Conservation (phyloP, 2,329 filamentous ascomycete species). For the Juglanconis sp. region DNA sequence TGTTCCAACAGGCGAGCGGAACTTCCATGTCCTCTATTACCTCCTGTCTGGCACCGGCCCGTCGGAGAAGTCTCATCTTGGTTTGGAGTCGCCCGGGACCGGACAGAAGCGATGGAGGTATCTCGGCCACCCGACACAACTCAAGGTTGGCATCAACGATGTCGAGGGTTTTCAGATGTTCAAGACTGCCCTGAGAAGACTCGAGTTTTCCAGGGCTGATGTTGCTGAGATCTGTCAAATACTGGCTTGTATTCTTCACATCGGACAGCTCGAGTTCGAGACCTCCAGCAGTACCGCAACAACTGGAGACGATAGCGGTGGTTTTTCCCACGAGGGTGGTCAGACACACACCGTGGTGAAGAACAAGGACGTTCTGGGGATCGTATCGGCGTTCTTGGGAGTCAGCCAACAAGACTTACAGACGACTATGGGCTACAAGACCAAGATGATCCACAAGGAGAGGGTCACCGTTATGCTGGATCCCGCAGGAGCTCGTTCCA, state of each 20-base stretch:
- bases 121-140: slow-evolving; percentile 89
- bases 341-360: slow-evolving; percentile 82
- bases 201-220: slow-evolving; percentile 89
- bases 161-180: slow-evolving; percentile 94
- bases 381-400: slow-evolving; percentile 92
- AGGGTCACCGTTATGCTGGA: slow-evolving; percentile 99
- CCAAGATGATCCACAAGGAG: slow-evolving; percentile 92
- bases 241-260: slow-evolving; percentile 89
- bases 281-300: slow-evolving; percentile 75
- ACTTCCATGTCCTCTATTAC: slow-evolving; percentile 96
- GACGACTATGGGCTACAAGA: slow-evolving; percentile 88
- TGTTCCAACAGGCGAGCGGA: slow-evolving; percentile 92
- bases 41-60: slow-evolving; percentile 86
- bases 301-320: slow-evolving; percentile 85
- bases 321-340: slow-evolving; percentile 91
- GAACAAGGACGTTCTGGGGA: slow-evolving; percentile 85
- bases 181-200: slow-evolving; percentile 89
- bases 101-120: slow-evolving; percentile 87
- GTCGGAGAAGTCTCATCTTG: slow-evolving; percentile 84
- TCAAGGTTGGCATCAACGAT: slow-evolving; percentile 97
- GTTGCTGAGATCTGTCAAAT: slow-evolving; percentile 98
- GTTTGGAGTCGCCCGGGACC: slow-evolving; percentile 49
- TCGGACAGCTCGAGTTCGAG: slow-evolving; percentile 93
- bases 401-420: slow-evolving; percentile 79
- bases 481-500: slow-evolving; percentile 80